Evolutionary conservation across 1,139 yeast genomes (phyloP), one percentile per base, ranked within the genome.

Genomic region (Diutina ranongensis): DNA sequence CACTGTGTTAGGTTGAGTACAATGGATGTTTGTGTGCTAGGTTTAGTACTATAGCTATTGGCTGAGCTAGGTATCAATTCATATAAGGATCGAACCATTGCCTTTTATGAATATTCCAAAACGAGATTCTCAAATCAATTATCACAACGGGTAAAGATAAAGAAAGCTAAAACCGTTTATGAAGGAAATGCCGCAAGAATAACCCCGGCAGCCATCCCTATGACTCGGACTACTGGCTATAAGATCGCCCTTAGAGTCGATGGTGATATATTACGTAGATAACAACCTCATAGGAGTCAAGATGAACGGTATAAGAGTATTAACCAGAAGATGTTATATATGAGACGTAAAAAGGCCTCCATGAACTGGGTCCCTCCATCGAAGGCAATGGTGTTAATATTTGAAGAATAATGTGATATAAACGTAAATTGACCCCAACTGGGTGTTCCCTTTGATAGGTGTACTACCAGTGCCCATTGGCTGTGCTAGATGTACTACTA

Each of bases 151-250:
- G 57, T 53, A 45, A 63, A 62, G 50, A 56, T 61, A 8, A 65
- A 56, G 68, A 81, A 61, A 57, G 63, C 67, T 31, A 77, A 74
- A 61, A 65, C 86, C 3, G 70, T 84, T 50, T 88, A 87, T 57
- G 96, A 87, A 65, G 92, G 83, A 58, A 82, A 86, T 56, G 96
- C 97, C 15, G 88, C 80, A 52, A 78, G 95, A 63, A 75, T 92
- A 65, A 84, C 84, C 63, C 78, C 97, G 62, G 97, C 97, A 10
- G 95, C 95, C 38, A 92, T 92, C 47, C 97, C 97, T 21, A 79
- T 83, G 44, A 89, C 89, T 44, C 78, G 94, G 54, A 83, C 94
- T 2, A 80, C 88, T 8, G 95, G 92, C 49, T 89, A 86, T 68
- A 85, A 83, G 57, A 82, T 85, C 59, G 97, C 97, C 0, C 97